phyloP scores from a whole-genome alignment of 73 alveolate species.

The Paramecium sonneborni region DNA sequence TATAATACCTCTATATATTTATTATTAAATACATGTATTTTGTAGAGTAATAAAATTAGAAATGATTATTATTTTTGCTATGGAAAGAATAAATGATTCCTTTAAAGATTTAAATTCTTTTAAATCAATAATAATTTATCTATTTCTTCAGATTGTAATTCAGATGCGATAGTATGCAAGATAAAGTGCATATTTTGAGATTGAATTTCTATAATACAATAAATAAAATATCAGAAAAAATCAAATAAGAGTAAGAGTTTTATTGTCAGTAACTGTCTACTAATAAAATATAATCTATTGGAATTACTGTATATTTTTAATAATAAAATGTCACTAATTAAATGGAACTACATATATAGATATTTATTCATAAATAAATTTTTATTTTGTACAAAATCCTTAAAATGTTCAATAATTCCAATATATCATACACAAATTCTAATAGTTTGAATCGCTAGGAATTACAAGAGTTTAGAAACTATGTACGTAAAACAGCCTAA shows the following conservation, averaged over 20 bases:
- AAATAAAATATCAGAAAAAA: not conserved
- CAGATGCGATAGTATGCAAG: no score
- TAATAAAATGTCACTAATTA: not conserved
- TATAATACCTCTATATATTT: no score
- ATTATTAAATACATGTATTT: no score
- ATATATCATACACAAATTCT: not conserved
- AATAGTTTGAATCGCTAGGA: not conserved
- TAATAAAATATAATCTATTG: not conserved
- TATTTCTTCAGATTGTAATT: no score
- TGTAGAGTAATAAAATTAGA: no score
- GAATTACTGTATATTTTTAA: not conserved
- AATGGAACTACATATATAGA: not conserved
- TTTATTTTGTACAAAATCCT: not conserved
- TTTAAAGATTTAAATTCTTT: no score
- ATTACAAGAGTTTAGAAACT: constrained; percentile 30
- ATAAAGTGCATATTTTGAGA: no score
- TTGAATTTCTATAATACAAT: not conserved
- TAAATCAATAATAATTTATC: no score
- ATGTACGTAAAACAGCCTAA: constrained; percentile 11
- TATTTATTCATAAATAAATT: not conserved
- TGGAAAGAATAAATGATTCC: no score
- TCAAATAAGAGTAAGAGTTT: not conserved
- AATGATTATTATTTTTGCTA: no score
- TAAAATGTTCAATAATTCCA: not conserved
- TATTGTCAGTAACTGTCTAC: not conserved